Percentiles rank a stretch among this genome's conserved stretches.
Evolutionary conservation across 345 rosid genomes (phyloP).

Genomic region (Nasturtium officinale): DNA sequence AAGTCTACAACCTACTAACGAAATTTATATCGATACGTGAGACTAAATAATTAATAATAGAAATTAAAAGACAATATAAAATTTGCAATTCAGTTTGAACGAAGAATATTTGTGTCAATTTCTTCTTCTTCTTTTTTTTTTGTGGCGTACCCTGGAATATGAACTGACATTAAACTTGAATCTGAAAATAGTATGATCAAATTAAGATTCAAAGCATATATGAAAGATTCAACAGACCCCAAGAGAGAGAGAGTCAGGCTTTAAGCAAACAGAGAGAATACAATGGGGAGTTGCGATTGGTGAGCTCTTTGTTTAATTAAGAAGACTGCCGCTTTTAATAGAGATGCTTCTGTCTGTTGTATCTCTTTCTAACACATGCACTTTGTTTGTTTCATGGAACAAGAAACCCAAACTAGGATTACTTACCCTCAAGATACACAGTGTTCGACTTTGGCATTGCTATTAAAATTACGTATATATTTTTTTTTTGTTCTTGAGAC

Average conservation of each 20-base stretch:
- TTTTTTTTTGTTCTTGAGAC: neutral
- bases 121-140: conserved; percentile 24
- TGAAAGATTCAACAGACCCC: conserved; percentile 24
- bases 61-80: neutral
- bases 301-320: conserved; percentile 20
- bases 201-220: conserved; percentile 34
- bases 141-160: conserved; percentile 3
- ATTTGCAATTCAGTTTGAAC: neutral
- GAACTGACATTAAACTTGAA: neutral
- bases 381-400: conserved; percentile 37
- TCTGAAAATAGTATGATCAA: conserved; percentile 14
- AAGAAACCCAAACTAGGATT: conserved; percentile 35
- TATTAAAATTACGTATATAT: neutral
- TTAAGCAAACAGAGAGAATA: conserved; percentile 37
- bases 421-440: neutral
- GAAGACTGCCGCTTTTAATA: conserved; percentile 17
- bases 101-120: neutral
- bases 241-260: conserved; percentile 33
- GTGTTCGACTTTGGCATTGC: conserved; percentile 3
- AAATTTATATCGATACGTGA: neutral
- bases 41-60: neutral
- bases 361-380: conserved; percentile 32
- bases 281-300: conserved; percentile 28
- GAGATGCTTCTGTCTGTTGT: neutral
- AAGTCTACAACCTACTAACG: neutral